phyloP scores from a whole-genome alignment of 345 rosid genomes.

The Aquilaria malaccensis region DNA sequence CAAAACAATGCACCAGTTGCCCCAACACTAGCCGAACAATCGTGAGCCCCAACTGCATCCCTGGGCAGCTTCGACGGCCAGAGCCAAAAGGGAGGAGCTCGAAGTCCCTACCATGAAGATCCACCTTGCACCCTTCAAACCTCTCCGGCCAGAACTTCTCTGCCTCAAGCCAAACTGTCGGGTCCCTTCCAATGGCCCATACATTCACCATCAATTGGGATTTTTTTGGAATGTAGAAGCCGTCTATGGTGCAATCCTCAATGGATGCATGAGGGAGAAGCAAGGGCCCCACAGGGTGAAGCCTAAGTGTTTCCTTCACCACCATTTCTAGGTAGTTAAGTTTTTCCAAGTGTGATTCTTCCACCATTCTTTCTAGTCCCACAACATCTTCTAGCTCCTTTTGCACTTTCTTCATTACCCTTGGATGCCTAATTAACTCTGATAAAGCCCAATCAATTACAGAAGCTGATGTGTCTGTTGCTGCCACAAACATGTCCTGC shows the following conservation, averaged over 20 bases:
- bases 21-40: conserved; percentile 25
- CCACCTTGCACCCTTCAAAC: conserved; percentile 21
- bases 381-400: conserved; percentile 24
- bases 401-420: conserved; percentile 27
- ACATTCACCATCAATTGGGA: conserved; percentile 26
- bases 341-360: conserved; percentile 33
- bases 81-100: conserved; percentile 45
- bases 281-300: conserved; percentile 34
- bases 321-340: conserved; percentile 32
- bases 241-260: conserved; percentile 24
- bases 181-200: conserved; percentile 42
- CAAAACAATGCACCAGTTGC: conserved; percentile 45
- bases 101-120: conserved; percentile 30
- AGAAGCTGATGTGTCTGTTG: conserved; percentile 25
- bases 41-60: conserved; percentile 33
- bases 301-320: conserved; percentile 33
- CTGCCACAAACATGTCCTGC: conserved; percentile 25
- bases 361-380: conserved; percentile 30
- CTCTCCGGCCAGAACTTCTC: conserved; percentile 38
- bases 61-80: conserved; percentile 40
- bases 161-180: conserved; percentile 24
- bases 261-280: conserved; percentile 25
- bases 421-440: conserved; percentile 27
- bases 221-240: conserved; percentile 26
- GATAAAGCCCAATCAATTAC: conserved; percentile 23